Base-by-base conservation (phyloP, 352 stramenopile species). In the Phytopythium helicoides region DNA sequence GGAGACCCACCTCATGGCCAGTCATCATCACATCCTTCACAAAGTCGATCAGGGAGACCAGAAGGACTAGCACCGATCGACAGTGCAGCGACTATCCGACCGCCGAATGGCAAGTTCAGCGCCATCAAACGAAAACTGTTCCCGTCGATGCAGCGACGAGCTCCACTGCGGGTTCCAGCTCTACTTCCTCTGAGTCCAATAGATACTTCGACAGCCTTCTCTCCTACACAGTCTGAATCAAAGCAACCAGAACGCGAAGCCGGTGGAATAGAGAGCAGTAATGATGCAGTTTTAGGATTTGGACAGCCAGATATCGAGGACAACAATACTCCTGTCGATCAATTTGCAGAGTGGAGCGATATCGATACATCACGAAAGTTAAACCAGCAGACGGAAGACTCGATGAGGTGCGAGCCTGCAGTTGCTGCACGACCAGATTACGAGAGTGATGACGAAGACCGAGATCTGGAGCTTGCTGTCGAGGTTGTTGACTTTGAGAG, bases 51-150 rank as follows among this genome's bases (percentile, higher is more conserved):
- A 42, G 21, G n/a, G 1, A 40, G 44, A 11, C 6, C 28, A 19
- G 25, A 12, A 47, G 18, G 19, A 5, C 28, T 38, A 12, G 21
- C 25, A 19, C 18, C 5, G 31, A 18, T 26, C 33, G 41, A 36
- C 5, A 28, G 4, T n/a, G 5, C 15, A 1, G n/a, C 21, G 25
- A n/a, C n/a, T 6, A 16, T 19, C 6, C 15, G 15, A 9, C 46
- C 28, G 2, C 16, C 18, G 9, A 58, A 44, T 12, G 63, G 54
- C 37, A 81, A 74, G 58, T 80, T 87, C 47, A 61, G 63, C 36
- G 61, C 62, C 11, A 48, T 87, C 47, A 85, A 85, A 54, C 60
- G 76, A 6, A 85, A 85, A 31, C 36, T 87, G 1, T 87, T 87
- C 44, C 73, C 73, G 11, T 75, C 62, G 15, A 64, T 65, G 16